These are phyloP conservation scores for Amanita rubescens DNA, from an alignment of 768 basidiomycete genomes.

Conservation along the genomic window DNA sequence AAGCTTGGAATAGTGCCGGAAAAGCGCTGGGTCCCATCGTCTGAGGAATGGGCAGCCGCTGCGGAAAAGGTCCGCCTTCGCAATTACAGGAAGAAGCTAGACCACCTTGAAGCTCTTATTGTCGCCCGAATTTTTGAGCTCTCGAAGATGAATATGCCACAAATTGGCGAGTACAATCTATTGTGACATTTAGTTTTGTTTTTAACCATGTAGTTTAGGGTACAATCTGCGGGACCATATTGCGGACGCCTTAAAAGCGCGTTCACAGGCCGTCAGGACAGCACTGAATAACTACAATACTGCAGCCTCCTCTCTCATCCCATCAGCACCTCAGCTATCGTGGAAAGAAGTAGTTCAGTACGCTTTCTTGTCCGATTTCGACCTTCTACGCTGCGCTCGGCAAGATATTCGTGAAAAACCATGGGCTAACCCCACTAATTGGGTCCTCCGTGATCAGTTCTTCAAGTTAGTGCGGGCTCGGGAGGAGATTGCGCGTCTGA, in stretches of 20 bases:
- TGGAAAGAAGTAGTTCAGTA: conserved; percentile 16
- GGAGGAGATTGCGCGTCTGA: too few relatives aligned
- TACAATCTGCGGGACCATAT: not conserved
- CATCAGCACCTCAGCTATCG: conserved; percentile 11
- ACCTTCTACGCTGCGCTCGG: conserved; percentile 15
- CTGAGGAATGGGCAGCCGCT: not conserved
- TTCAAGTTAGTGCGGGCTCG: conserved; percentile 2
- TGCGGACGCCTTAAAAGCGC: not conserved
- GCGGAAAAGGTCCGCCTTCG: not conserved
- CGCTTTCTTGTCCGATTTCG: conserved; percentile 12
- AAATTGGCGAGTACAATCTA: too few relatives aligned
- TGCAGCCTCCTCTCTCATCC: conserved; percentile 15
- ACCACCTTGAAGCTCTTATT: conserved; percentile 16
- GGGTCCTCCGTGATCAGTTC: conserved; percentile 11
- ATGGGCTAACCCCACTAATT: conserved; percentile 14
- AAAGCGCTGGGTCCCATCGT: not conserved
- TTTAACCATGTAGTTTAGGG: not conserved
- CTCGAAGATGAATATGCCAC: conserved; percentile 17
- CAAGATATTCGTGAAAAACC: conserved; percentile 13
- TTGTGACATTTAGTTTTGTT: conserved; percentile 15
- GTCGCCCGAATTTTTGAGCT: conserved; percentile 17
- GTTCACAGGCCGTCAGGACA: conserved; percentile 17
- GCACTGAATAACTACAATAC: conserved; percentile 19
- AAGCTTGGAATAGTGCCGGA: too few relatives aligned
- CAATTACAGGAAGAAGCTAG: not conserved